These are phyloP conservation scores for Solanum lignicaule DNA, from an alignment of 257 asterid species.

Conservation along the genomic window DNA sequence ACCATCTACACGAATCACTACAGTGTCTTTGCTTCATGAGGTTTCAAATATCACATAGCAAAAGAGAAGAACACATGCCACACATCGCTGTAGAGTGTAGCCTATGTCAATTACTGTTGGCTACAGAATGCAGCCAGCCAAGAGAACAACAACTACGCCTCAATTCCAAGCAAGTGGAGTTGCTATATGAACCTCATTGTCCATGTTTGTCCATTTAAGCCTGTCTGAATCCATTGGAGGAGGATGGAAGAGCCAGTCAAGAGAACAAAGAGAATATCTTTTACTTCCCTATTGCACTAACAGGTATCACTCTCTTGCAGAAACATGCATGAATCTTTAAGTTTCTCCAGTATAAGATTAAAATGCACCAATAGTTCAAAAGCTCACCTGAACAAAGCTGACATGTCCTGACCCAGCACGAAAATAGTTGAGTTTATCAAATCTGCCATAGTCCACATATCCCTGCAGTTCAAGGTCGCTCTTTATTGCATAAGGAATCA, in stretches of 20 bases:
- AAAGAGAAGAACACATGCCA: background rate
- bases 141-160: background rate
- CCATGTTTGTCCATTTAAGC: background rate
- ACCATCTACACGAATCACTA: background rate
- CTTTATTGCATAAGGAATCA: background rate
- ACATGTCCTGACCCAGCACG: constrained; percentile 48
- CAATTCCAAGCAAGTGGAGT: background rate
- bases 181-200: background rate
- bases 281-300: background rate
- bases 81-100: background rate
- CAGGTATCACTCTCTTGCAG: background rate
- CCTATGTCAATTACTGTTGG: background rate
- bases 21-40: background rate
- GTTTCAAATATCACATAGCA: background rate
- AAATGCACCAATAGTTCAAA: background rate
- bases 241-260: background rate
- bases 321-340: background rate
- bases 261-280: background rate
- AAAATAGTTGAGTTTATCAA: constrained; percentile 57
- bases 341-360: background rate
- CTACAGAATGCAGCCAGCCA: background rate
- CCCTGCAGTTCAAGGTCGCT: constrained; percentile 41
- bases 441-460: constrained; percentile 87
- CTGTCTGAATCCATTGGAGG: background rate
- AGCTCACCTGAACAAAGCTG: constrained; percentile 71